Conservation (phyloP, 495 filamentous ascomycete species). For the Paragyromitra xinjiangensis region DNA sequence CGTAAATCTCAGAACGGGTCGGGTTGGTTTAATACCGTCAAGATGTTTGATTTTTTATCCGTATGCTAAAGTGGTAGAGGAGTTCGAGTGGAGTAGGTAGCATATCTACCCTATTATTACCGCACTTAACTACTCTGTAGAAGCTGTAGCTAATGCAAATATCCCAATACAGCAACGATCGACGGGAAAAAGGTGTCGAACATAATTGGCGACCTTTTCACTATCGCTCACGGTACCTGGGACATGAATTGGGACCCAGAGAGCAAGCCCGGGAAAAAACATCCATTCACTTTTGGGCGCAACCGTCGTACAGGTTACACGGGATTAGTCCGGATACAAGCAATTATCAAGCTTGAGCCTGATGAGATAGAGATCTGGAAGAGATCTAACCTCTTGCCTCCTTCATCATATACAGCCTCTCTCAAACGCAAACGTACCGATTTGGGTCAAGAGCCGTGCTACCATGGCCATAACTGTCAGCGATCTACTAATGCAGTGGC, state of each 20-base stretch:
- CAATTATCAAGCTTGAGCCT: constrained; percentile 2
- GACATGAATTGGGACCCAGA: constrained; percentile 15
- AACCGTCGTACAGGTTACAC: constrained; percentile 17
- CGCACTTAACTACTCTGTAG: background rate
- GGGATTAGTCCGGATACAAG: constrained; percentile 1
- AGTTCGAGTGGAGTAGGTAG: constrained; percentile 36
- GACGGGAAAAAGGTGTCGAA: background rate
- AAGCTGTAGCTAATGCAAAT: background rate
- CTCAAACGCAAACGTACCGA: background rate
- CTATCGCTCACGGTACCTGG: constrained; percentile 4
- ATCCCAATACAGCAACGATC: too few species aligned
- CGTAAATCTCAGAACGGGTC: constrained; percentile 6
- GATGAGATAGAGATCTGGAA: constrained; percentile 28
- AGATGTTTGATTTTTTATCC: constrained; percentile 11
- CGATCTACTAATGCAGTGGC: background rate
- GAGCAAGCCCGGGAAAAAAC: background rate
- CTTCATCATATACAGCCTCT: background rate
- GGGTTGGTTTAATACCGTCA: background rate
- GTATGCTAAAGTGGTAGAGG: constrained; percentile 25
- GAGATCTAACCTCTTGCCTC: constrained; percentile 5
- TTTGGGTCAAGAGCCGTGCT: background rate
- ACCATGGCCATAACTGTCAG: background rate
- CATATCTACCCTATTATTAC: background rate
- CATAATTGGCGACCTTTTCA: constrained; percentile 8
- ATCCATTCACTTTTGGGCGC: constrained; percentile 16